Evolutionary conservation across 2,329 filamentous ascomycete genomes (phyloP), one percentile per base, ranked within the genome.

Genomic region (Tympanopsis confertula): DNA sequence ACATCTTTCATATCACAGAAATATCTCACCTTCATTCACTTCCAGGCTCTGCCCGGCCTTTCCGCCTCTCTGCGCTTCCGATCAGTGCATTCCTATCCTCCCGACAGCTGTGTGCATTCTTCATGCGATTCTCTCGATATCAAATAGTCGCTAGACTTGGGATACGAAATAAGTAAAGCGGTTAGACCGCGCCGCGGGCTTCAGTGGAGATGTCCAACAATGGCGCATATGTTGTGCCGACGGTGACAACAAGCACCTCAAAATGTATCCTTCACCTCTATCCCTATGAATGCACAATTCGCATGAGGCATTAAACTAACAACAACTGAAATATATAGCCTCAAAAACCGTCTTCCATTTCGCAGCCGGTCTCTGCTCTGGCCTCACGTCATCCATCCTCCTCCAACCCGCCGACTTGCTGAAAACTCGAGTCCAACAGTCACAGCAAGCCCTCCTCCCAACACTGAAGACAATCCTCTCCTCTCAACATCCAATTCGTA

Each of bases 401-500:
- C 74, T 98, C 13, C 91, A 98, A 59, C 91, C 91, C 19, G 83
- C 91, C 51, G 91, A 98, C 61, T 79, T 98, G 3, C 78, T 98
- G 55, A 98, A 98, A 62, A 98, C 91, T 20, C 82, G 91, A 35
- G 80, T 96, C 29, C 91, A 98, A 56, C 91, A 96, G 59, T 86
- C 85, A 22, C 77, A 77, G 36, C 70, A 74, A 32, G 73, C 96
- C 40, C 58, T 74, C 38, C 63, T 67, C 18, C 83, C 82, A 14
- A 65, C 94, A 42, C 74, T 75, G 50, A 65, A 76, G 22, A 86
- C 82, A 44, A 63, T 65, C 47, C 78, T 73, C 17, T 74, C 74
- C 2, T 65, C 76, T 7, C 79, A 82, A 3, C 63, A 64, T 42
- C 53, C 65, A 18, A 65, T 94, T 44, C 71, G 76, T 20, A 74